Percentiles rank a stretch among this genome's conserved stretches.
phyloP scores from a whole-genome alignment of 1,284 basidiomycete genomes.

The Ceraceosorus guamensis region DNA sequence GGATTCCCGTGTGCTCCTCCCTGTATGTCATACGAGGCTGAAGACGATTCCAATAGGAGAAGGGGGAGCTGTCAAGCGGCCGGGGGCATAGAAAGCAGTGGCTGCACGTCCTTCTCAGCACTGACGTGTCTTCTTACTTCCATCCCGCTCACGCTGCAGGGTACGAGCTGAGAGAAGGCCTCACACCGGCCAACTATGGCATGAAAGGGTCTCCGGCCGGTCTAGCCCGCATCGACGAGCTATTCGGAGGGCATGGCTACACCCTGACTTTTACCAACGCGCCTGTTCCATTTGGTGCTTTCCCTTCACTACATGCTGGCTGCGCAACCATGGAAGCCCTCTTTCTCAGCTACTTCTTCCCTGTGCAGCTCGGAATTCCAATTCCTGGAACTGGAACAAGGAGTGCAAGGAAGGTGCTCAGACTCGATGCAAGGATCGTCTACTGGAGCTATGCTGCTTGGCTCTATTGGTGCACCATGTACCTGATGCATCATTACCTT shows the following conservation, averaged over 20 bases:
- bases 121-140: not conserved
- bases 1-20: constrained; percentile 87
- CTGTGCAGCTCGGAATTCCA: constrained; percentile 45
- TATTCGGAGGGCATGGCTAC: constrained; percentile 75
- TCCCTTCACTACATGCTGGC: constrained; percentile 85
- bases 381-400: not conserved
- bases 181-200: constrained; percentile 84
- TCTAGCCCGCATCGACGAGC: constrained; percentile 79
- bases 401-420: constrained; percentile 8
- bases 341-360: constrained; percentile 93
- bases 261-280: constrained; percentile 76
- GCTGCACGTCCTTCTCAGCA: not conserved
- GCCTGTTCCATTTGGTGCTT: constrained; percentile 92
- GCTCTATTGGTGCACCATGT: constrained; percentile 96
- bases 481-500: constrained; percentile 64
- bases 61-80: not conserved
- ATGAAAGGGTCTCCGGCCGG: constrained; percentile 87
- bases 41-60: not conserved
- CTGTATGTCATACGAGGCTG: constrained; percentile 50
- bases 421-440: constrained; percentile 51
- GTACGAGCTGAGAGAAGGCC: constrained; percentile 96
- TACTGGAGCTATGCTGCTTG: constrained; percentile 81
- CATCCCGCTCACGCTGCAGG: constrained; percentile 52
- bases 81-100: not conserved
- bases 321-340: constrained; percentile 87